These are phyloP conservation scores for Exophiala sp. DNA, from an alignment of 2,329 filamentous ascomycete genomes.

Conservation along the genomic window DNA sequence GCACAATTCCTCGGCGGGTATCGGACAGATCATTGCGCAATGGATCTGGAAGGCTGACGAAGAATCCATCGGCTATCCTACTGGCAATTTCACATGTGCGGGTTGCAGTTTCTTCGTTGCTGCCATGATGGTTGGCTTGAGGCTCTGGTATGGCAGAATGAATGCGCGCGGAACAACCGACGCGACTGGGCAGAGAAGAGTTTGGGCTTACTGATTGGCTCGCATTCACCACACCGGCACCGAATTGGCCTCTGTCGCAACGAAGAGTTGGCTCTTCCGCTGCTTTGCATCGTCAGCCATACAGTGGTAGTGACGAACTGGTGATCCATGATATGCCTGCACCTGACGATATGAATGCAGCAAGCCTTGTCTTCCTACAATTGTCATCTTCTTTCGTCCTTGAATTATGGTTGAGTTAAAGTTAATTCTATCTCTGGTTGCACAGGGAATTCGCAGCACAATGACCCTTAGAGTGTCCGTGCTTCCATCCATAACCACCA, in stretches of 20 bases:
- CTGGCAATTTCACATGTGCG: slow-evolving; percentile 57
- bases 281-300: no score
- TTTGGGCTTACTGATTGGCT: slow-evolving; percentile 12
- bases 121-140: slow-evolving; percentile 10
- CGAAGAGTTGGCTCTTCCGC: no score
- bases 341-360: no score
- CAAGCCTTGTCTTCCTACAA: no score
- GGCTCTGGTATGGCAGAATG: slow-evolving; percentile 23
- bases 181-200: slow-evolving; percentile 18
- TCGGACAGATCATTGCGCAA: slow-evolving; percentile 68
- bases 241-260: not conserved
- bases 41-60: slow-evolving; percentile 70
- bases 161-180: slow-evolving; percentile 19
- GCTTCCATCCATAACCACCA: no score
- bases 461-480: no score
- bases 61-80: slow-evolving; percentile 60
- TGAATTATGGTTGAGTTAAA: no score
- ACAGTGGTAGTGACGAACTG: no score
- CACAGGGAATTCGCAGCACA: no score
- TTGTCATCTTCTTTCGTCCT: no score
- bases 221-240: not conserved
- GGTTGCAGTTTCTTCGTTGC: slow-evolving; percentile 26
- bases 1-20: slow-evolving; percentile 65
- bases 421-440: no score
- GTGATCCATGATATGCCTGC: no score